Evolutionary conservation across 495 filamentous ascomycete genomes (phyloP), one percentile per base, ranked within the genome.

Genomic region (Trichoderma virens): DNA sequence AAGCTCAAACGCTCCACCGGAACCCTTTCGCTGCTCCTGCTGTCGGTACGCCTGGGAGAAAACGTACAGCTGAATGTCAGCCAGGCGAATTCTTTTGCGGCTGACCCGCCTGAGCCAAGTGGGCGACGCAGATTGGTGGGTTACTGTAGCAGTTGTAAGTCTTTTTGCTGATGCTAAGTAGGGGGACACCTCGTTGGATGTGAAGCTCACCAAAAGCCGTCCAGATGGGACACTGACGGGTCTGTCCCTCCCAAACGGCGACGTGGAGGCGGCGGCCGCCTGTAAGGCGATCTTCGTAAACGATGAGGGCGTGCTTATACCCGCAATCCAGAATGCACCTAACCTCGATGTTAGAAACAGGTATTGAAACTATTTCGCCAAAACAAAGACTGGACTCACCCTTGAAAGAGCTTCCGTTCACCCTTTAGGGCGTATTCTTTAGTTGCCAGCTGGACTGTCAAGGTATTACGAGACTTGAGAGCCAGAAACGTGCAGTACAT

Each of bases 401-500:
- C 89, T 69, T 86, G 85, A 69, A 87, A 94, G 0, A 87, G 72
- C 64, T 85, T 79, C 63, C 82, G 82, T 72, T 94, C 91, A 18
- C 82, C 78, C 14, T 77, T 75, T 3, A 91, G 72, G 61, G 82
- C 80, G 69, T 83, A 85, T 68, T 93, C 88, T 25, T 77, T 74
- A 4, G 85, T 80, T 28, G 75, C 72, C 28, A 79, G 66, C 27
- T 82, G 78, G 1, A 80, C 76, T 2, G 78, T 83, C 63, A 79
- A 75, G 28, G 70, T 71, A 67, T 91, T 90, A 60, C 90, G 84
- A 16, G 84, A 81, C 70, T 91, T 91, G 64, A 96, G 80, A 0
- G 88, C 86, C 30, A 90, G 74, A 68, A 93, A 90, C 0, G 87
- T 85, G 73, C 84, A 88, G 72, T 88, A 90, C 72, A 96, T 94